Base-by-base conservation (phyloP, 129 eudicot genomes). In the Chrysanthemum makinoi region DNA sequence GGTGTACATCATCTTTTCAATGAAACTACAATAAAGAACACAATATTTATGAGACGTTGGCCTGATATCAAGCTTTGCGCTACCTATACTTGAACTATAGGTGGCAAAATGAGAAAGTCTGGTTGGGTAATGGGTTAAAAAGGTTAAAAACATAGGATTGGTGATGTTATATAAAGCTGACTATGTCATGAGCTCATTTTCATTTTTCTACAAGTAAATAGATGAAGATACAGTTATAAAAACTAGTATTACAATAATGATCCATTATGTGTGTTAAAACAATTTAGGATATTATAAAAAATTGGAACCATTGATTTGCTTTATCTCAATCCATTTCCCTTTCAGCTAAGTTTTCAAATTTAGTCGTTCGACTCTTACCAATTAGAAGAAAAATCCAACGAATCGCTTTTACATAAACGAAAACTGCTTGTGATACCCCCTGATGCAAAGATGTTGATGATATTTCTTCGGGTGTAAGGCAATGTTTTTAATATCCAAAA, bases 1-100 rank as follows among this genome's bases (percentile, higher is more conserved):
- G 24, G 24, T 22, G 1, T 22, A 60, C 56, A n/a, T 75, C 49
- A 24, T 6, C 52, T 55, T 66, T 5, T 54, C 12, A 49, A 5
- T 20, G 28, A 66, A 62, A n/a, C 30, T 13, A 49, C 62, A 53
- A 33, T 33, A 33, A 33, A 33, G 39, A 67, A 68, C 6, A 69
- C 53, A 69, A 33, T 3, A 33, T 33, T 33, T 53, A 26, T 60
- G 24, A 22, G 17, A 44, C 20, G 57, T 26, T 59, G 47, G 67
- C 46, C 15, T 59, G 28, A 28, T 5, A 44, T 39, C 48, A 10
- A 59, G 58, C 39, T 33, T 33, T 33, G 39, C 6, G 39, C 24
- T 22, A 33, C 39, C 39, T 33, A 33, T 33, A 33, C 39, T 33
- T 33, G 39, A 33, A 33, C 39, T 56, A 57, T 57, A 43, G 1